Conservation (phyloP, 2,329 filamentous ascomycete species). For the Hypomyces perniciosus region DNA sequence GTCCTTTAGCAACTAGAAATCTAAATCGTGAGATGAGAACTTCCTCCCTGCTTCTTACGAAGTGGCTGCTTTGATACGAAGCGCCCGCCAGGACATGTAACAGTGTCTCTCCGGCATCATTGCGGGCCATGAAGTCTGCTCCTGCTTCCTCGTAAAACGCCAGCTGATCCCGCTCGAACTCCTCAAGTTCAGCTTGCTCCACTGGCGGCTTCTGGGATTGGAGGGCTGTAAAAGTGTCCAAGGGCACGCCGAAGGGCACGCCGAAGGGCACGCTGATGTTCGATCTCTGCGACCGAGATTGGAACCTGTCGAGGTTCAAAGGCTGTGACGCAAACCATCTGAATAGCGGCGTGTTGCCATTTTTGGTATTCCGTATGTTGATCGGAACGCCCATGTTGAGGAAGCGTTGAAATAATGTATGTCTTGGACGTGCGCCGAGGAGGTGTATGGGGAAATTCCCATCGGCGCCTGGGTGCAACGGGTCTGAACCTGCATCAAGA, state of each 20-base stretch:
- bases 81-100: no score
- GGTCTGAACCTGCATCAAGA: slow-evolving; percentile 1
- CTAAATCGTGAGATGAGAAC: no score
- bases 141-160: not conserved
- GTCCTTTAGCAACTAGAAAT: no score
- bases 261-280: no score
- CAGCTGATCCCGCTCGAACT: not conserved
- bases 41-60: no score
- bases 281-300: no score
- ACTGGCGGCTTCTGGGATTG: not conserved
- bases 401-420: not conserved
- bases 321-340: not conserved
- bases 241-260: no score
- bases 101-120: no score
- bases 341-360: not conserved
- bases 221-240: no score
- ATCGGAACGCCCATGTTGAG: slow-evolving; percentile 1
- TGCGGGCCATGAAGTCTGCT: no score
- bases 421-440: not conserved
- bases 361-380: not conserved
- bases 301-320: not conserved
- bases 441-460: not conserved
- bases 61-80: no score
- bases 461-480: not conserved
- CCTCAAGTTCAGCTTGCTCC: not conserved